Evolutionary conservation across 1,284 basidiomycete species (phyloP).

Genomic region (Cronartium ribicola): DNA sequence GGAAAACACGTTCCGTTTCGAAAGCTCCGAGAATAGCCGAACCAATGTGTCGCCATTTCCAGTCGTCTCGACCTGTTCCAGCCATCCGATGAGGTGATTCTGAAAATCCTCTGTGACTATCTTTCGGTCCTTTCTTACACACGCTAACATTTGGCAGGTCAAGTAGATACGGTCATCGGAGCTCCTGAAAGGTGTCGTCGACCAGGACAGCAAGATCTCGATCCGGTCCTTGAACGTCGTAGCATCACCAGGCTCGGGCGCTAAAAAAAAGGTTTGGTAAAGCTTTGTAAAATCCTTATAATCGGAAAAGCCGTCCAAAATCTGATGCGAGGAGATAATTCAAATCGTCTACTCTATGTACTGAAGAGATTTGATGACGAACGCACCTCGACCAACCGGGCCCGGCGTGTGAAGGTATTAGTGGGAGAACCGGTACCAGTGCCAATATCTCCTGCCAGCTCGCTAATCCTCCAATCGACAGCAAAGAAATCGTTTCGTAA

Average conservation of each 20-base stretch:
- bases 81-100: constrained; percentile 37
- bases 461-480: constrained; percentile 34
- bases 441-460: constrained; percentile 39
- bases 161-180: constrained; percentile 27
- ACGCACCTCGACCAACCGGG: constrained; percentile 38
- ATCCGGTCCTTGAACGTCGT: constrained; percentile 36
- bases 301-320: constrained; percentile 37
- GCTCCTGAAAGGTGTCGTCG: constrained; percentile 18
- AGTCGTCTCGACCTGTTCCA: constrained; percentile 38
- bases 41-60: constrained; percentile 37
- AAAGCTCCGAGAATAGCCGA: constrained; percentile 40
- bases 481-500: constrained; percentile 38
- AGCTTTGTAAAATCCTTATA: constrained; percentile 35
- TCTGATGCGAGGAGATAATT: constrained; percentile 1
- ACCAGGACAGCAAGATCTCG: constrained; percentile 39
- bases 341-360: background rate
- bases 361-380: background rate
- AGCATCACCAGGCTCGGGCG: constrained; percentile 25
- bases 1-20: constrained; percentile 33
- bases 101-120: constrained; percentile 37
- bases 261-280: constrained; percentile 38
- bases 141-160: constrained; percentile 20
- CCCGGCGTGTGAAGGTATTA: constrained; percentile 40
- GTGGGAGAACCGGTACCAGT: constrained; percentile 25
- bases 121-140: constrained; percentile 33